Base-by-base conservation (phyloP, 306 rosid species). In the Gillenia trifoliata region DNA sequence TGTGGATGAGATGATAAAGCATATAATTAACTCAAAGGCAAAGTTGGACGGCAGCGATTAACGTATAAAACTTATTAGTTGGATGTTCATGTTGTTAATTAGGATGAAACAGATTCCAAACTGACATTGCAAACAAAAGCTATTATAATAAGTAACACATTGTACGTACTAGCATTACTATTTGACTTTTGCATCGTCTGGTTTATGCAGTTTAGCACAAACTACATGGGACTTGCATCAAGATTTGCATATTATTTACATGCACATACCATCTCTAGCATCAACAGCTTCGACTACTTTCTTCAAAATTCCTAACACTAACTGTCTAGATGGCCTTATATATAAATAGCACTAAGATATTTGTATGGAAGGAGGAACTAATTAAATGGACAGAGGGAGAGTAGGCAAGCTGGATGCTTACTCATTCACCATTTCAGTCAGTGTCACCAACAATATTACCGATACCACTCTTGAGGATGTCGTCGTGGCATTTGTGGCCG, bases 121-220 rank as follows among this genome's bases (percentile, higher is more conserved):
- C n/a, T 9, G 30, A 57, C 63, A 64, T 30, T 22, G 9, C 41
- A 65, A 65, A 65, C 50, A 40, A 65, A 65, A 63, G 10, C 70
- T 65, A 34, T 11, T 34, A 65, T 65, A 64, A 22, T 34, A 65
- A 43, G 13, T 7, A 29, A 28, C 31, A 29, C n/a, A 16, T 29
- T 28, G 68, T 3, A 33, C 68, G 15, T 8, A 9, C 16, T 1
- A 9, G 57, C 36, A 17, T 4, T 8, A 3, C 25, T 16, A 15
- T 68, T 45, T 68, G 73, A 68, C 73, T 17, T 47, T 68, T 47
- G 26, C 60, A 49, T 68, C 43, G 29, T 49, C 61, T 68, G n/a
- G 40, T 68, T 47, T 49, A 47, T 68, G 26, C 41, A 47, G 41
- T 28, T 22, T 40, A 13, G 10, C 52, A 66, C 54, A 66, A 66